Evolutionary conservation across 495 filamentous ascomycete species (phyloP).

Genomic region (Lichenothelia convexa): DNA sequence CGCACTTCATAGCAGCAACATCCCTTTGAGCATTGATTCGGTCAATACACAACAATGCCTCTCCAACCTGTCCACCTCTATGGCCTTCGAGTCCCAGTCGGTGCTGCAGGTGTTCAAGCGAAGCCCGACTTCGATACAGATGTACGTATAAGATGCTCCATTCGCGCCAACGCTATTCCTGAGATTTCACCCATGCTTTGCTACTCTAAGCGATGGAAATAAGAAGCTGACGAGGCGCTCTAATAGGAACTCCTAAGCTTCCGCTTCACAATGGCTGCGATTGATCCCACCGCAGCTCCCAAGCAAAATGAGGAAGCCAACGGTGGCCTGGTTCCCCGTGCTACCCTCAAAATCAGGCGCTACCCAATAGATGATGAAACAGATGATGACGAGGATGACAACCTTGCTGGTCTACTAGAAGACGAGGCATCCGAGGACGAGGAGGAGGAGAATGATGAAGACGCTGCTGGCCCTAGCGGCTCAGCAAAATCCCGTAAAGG

Average conservation of each 20-base stretch:
- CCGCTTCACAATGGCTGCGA: constrained; percentile 94
- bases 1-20: no score
- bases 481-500: constrained; percentile 60
- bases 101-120: constrained; percentile 56
- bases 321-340: constrained; percentile 40
- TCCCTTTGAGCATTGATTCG: no score
- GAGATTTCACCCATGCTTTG: no score
- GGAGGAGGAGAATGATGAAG: constrained; percentile 47
- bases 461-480: constrained; percentile 78
- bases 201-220: no score
- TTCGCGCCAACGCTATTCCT: no score
- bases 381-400: constrained; percentile 26
- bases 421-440: constrained; percentile 27
- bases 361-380: constrained; percentile 27
- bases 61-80: constrained; percentile 84
- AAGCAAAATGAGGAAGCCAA: constrained; percentile 41
- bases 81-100: constrained; percentile 70
- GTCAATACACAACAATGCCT: no score
- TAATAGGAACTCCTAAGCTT: no score
- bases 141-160: no score
- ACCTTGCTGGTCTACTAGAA: constrained; percentile 34
- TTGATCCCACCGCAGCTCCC: constrained; percentile 68
- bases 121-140: no score
- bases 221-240: no score
- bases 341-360: constrained; percentile 82